Evolutionary conservation across 2,329 filamentous ascomycete species (phyloP), one percentile per base, ranked within the genome.

Genomic region (Colletotrichum lentis): DNA sequence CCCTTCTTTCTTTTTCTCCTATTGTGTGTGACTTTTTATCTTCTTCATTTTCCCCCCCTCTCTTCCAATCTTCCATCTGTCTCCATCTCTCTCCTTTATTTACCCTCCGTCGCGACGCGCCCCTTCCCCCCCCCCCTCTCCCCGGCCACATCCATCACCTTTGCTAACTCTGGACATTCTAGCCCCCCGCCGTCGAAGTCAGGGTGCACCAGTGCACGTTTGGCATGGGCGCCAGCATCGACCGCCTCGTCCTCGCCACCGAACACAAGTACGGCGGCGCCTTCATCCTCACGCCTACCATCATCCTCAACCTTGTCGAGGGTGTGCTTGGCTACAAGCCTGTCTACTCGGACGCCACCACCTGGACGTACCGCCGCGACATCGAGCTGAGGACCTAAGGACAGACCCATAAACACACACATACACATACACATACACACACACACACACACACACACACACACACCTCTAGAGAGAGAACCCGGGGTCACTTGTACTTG

Each of bases 271-370:
- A 77, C 69, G 72, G 72, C 46, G 70, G 73, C 10, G 57, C 71
- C 3, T 80, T 78, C 59, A 71, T 73, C 0, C 71, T 85, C 10
- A 81, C 79, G 16, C 74, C 82, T 1, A 79, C 81, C n/a, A 74
- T 83, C 39, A 72, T 85, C 12, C 73, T 85, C 22, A 77, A 79
- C 0, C 73, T 86, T 8, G 75, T 85, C 0, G 83, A 86, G 64
- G 79, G 79, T 5, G 77, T 83, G 1, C 73, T 86, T 62, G 83
- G 83, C 0, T 86, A 86, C 68, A 72, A 77, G 61, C 72, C 70
- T 20, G 71, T 82, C 3, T 64, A 62, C 35, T 62, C 57, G 12
- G 62, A 70, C 37, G 69, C 66, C 5, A 62, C 64, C 14, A 59
- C 69, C n/a, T 70, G 69, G 69, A 69, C 56, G n/a, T 69, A 67